Base-by-base conservation (phyloP, 345 rosid species). In the Balakata baccata region DNA sequence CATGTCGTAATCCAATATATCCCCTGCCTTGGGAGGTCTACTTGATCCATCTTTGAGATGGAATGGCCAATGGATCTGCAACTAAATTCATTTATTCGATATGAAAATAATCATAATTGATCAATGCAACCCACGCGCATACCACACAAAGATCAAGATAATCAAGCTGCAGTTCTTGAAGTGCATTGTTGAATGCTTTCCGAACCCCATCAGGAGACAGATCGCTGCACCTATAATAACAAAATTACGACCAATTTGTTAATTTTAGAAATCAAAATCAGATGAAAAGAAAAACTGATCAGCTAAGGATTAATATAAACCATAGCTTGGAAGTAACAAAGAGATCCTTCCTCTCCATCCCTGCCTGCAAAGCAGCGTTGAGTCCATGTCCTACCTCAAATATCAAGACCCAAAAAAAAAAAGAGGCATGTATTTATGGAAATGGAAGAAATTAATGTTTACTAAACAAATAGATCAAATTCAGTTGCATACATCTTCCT, bases 51-150 rank as follows among this genome's bases (percentile, higher is more conserved):
- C 89, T 77, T 77, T 78, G 11, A 86, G 86, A 49, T 67, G 74
- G 71, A 88, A 82, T 11, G 89, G 89, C 87, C 90, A 88, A 75
- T 85, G 90, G 51, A 88, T 82, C 90, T 88, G 70, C 78, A 65
- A 47, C 38, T 38, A 5, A 64, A 38, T 17, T 18, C 34, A 39
- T 9, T 23, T 25, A 29, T 29, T 29, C 34, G 34, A 29, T 29
- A 2, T 29, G 34, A 2, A 29, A 29, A 29, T 29, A 29, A 29
- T 23, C 71, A 11, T 29, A 16, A 13, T 17, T 4, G 10, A 43
- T 4, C 7, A 43, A 43, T 43, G 47, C 9, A 14, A 29, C 34
- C 34, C 34, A 29, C 34, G 1, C 0, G 13, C 16, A 66, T 62
- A 87, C 88, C 84, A 87, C 70, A 69, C 75, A 87, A 58, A 87